Conservation (phyloP, 164 flowering plant species). For the Nymphaea thermarum region DNA sequence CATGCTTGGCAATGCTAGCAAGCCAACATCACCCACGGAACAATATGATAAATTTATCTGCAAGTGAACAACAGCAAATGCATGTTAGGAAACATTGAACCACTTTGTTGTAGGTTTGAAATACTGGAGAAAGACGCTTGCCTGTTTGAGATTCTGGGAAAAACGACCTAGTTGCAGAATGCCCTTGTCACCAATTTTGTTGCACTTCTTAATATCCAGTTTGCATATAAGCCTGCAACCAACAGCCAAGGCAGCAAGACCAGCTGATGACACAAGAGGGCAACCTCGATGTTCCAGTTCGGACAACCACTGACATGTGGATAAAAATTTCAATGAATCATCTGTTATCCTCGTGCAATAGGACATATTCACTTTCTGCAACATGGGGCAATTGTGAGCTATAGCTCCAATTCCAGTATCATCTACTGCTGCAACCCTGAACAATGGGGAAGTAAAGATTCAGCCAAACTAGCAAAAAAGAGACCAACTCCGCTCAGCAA, state of each 20-base stretch:
- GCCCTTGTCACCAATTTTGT: conserved; percentile 56
- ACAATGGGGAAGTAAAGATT: background rate
- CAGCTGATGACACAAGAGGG: conserved; percentile 48
- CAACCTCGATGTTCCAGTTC: conserved; percentile 76
- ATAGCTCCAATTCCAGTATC: conserved; percentile 58
- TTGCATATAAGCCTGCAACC: conserved; percentile 57
- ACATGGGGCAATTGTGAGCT: conserved; percentile 45
- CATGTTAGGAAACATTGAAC: background rate
- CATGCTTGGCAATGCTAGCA: conserved; percentile 70
- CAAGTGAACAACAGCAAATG: conserved; percentile 1
- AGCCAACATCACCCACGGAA: conserved; percentile 68
- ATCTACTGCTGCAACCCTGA: conserved; percentile 55
- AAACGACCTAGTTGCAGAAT: conserved; percentile 65
- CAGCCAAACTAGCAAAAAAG: background rate
- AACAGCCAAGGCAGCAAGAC: conserved; percentile 53
- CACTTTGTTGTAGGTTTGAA: background rate
- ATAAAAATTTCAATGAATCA: conserved; percentile 40
- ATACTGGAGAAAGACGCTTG: conserved; percentile 5
- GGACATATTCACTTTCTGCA: conserved; percentile 64
- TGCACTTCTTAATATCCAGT: conserved; percentile 75
- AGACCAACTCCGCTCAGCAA: background rate
- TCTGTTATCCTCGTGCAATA: conserved; percentile 64
- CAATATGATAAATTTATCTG: conserved; percentile 84
- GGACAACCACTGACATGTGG: conserved; percentile 48
- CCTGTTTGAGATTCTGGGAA: conserved; percentile 72